Evolutionary conservation across 805 yeast species (phyloP).

Genomic region (Monosporozyma siamensis): DNA sequence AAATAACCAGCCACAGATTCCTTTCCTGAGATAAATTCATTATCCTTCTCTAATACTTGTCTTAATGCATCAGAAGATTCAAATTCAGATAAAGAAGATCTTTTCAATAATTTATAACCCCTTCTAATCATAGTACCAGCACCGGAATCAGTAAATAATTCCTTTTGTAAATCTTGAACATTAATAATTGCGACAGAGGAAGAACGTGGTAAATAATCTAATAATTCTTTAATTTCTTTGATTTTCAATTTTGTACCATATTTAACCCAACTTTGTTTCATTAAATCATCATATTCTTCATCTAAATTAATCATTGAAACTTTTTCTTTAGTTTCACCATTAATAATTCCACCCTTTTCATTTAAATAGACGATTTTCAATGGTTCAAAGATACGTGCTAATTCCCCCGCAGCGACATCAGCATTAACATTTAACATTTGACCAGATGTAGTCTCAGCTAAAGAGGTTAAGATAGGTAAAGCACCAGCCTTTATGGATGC

Average conservation of each 20-base stretch:
- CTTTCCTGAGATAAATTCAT: slow-evolving; percentile 60
- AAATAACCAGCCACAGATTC: slow-evolving; percentile 75
- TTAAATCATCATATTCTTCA: slow-evolving; percentile 84
- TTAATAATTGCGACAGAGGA: slow-evolving; percentile 96
- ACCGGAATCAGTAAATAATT: slow-evolving; percentile 95
- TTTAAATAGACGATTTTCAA: slow-evolving; percentile 90
- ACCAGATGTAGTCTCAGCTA: slow-evolving; percentile 95
- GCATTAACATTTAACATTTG: slow-evolving; percentile 97
- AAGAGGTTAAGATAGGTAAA: slow-evolving; percentile 87
- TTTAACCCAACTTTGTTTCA: slow-evolving; percentile 96
- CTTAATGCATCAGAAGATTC: slow-evolving; percentile 66
- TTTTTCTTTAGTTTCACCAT: slow-evolving; percentile 86
- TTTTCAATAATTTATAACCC: slow-evolving; percentile 78
- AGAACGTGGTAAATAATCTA: slow-evolving; percentile 90
- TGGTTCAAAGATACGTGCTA: slow-evolving; percentile 95
- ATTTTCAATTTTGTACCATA: slow-evolving; percentile 97
- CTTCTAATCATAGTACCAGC: slow-evolving; percentile 98
- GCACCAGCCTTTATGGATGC: slow-evolving; percentile 95
- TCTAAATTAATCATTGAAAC: slow-evolving; percentile 86
- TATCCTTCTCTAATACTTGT: slow-evolving; percentile 66
- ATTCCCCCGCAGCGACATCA: slow-evolving; percentile 97
- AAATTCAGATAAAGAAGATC: slow-evolving; percentile 62
- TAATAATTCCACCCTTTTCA: slow-evolving; percentile 95
- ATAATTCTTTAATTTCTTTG: slow-evolving; percentile 88
- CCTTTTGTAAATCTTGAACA: slow-evolving; percentile 91